Conservation (phyloP, 2,329 filamentous ascomycete genomes). For the Raffaelea arxii region DNA sequence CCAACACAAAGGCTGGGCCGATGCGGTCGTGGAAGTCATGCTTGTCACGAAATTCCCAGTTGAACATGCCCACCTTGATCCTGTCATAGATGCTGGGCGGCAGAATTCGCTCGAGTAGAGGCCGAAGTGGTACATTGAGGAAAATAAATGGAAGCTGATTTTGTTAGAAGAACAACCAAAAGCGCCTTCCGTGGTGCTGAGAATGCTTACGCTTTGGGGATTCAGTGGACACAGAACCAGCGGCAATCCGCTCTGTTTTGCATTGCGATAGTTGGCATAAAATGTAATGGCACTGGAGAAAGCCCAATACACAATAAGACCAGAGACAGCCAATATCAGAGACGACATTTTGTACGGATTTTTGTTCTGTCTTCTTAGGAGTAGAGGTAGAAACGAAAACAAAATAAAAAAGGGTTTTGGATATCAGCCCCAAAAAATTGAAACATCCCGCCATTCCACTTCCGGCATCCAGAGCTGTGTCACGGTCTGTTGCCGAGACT, state of each 20-base stretch:
- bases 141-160: constrained; percentile 4
- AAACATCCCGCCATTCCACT: no score
- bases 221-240: background rate
- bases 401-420: no score
- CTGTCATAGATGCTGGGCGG: constrained; percentile 5
- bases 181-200: background rate
- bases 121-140: constrained; percentile 3
- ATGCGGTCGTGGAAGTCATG: constrained; percentile 16
- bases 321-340: no score
- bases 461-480: no score
- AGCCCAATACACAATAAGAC: background rate
- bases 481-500: no score
- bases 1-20: constrained; percentile 21
- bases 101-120: constrained; percentile 2
- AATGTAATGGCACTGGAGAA: background rate
- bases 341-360: no score
- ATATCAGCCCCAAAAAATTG: no score
- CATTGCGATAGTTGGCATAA: background rate
- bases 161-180: background rate
- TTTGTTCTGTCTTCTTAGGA: no score
- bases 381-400: no score
- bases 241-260: background rate
- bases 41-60: constrained; percentile 23
- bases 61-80: constrained; percentile 13
- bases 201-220: background rate